These are phyloP conservation scores for Teunomyces kruisii DNA, from an alignment of 805 yeast species.

Conservation along the genomic window DNA sequence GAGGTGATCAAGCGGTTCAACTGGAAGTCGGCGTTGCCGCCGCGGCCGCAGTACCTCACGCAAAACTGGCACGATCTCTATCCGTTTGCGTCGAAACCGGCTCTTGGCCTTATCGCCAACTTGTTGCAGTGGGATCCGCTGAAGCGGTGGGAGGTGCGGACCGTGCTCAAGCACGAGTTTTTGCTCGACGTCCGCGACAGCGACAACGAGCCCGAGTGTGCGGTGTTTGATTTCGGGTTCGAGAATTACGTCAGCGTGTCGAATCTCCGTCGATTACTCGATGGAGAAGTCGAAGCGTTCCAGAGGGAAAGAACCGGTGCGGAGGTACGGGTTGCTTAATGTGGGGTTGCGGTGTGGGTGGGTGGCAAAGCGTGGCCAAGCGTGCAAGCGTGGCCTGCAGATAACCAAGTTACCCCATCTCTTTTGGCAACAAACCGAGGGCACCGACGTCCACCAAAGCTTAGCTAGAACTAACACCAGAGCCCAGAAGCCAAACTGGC, in stretches of 20 bases:
- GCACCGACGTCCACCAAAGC: too few relatives aligned
- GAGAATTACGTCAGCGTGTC: constrained; percentile 39
- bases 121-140: constrained; percentile 67
- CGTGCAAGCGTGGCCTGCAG: background rate
- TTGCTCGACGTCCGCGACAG: constrained; percentile 52
- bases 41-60: constrained; percentile 38
- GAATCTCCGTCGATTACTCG: constrained; percentile 15
- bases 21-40: constrained; percentile 35
- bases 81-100: constrained; percentile 58
- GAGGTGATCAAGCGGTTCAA: constrained; percentile 34
- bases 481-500: background rate
- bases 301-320: constrained; percentile 8
- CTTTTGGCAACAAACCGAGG: background rate
- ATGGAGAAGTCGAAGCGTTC: constrained; percentile 21
- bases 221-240: constrained; percentile 64
- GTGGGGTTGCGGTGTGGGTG: background rate
- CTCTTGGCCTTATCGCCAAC: constrained; percentile 51
- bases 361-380: too few relatives aligned
- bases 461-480: too few relatives aligned
- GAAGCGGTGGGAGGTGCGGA: constrained; percentile 52
- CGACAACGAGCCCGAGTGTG: constrained; percentile 56
- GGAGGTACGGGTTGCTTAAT: background rate
- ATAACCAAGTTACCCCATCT: background rate
- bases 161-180: constrained; percentile 59
- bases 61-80: constrained; percentile 52